Base-by-base conservation (phyloP, 768 basidiomycete species). In the Tephrocybe sp. region DNA sequence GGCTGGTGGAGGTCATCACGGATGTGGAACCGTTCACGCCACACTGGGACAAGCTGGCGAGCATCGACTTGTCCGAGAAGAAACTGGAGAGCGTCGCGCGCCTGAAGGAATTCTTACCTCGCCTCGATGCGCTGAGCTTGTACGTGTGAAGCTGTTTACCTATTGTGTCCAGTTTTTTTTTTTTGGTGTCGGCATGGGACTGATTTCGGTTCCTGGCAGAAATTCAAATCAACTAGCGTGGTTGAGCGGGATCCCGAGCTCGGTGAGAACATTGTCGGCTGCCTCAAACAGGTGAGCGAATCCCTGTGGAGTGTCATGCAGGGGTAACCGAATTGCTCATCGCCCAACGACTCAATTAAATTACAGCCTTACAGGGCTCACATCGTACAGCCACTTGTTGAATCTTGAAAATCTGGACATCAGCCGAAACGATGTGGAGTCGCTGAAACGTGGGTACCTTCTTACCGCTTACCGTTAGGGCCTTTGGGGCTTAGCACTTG, bases 1-100 rank as follows among this genome's bases (percentile, higher is more conserved):
- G 83, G 39, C 80, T 99, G 4, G 88, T 98, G 1, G 83, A 90
- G 66, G 85, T 91, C 60, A 92, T 99, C 63, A 98, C 95, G 37
- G 94, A 98, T 61, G 84, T 94, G 11, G 88, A 94, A 63, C 93
- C 95, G 17, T 97, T 90, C 68, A 92, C 94, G 63, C 93, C 95
- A 20, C 79, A 91, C 64, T 99, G 97, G 97, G 95, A 98, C 60
- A 75, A 80, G 34, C 70, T 99, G 53, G 73, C 62, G 50, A 68
- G 72, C 21, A 85, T 99, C 58, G 86, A 98, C 64, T 72, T 99
- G 51, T 83, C 82, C 23, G 69, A 74, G 28, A 86, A 84, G 66
- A 81, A 80, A 44, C 68, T 90, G 44, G 91, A 93, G 58, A 93
- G 90, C 65, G 84, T 91, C 23, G 89, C 89, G 33, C 71, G 91